Evolutionary conservation across 1,284 basidiomycete genomes (phyloP), one percentile per base, ranked within the genome.

Genomic region (Ustilago hordei): DNA sequence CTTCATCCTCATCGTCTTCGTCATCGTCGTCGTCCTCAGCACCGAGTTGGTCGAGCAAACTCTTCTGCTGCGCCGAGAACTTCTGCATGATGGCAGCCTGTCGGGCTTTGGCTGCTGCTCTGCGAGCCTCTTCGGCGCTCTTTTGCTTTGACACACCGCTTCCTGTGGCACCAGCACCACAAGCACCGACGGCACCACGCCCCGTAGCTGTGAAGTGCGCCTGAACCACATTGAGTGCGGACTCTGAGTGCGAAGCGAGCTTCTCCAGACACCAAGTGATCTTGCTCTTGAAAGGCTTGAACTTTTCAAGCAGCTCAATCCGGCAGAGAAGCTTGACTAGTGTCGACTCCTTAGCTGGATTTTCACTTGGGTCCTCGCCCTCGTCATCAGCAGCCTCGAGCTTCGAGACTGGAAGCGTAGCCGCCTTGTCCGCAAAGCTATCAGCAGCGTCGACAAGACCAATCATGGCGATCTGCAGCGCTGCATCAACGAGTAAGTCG

Each of bases 401-500:
- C 38, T 62, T 60, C 11, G 60, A 52, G 28, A 73, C 28, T 41
- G 47, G 32, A 7, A 69, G 38, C 3, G 41, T 55, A 3, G 71
- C 64, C 19, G 64, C 63, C 57, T 64, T 65, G 39, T 56, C 47
- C 0, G 75, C 75, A 57, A 83, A 83, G 36, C 11, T 53, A 2
- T 55, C 69, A 17, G 70, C 69, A 5, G 60, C 58, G 54, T 84
- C 83, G 15, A 78, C 75, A 13, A 85, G 52, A 19, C 78, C 84
- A 32, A 79, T 72, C 63, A 79, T 72, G 58, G 81, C 35, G 41
- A 86, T 79, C 85, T 97, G 93, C 31, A 98, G 88, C 0, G 91
- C 90, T 75, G 95, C 92, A 85, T 98, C 96, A 15, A 98, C 89
- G 62, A 98, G 92, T 3, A 93, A 92, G 83, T 96, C 95, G 0